These are phyloP conservation scores for Diophrys appendiculata DNA, from an alignment of 73 alveolate genomes.

Conservation along the genomic window DNA sequence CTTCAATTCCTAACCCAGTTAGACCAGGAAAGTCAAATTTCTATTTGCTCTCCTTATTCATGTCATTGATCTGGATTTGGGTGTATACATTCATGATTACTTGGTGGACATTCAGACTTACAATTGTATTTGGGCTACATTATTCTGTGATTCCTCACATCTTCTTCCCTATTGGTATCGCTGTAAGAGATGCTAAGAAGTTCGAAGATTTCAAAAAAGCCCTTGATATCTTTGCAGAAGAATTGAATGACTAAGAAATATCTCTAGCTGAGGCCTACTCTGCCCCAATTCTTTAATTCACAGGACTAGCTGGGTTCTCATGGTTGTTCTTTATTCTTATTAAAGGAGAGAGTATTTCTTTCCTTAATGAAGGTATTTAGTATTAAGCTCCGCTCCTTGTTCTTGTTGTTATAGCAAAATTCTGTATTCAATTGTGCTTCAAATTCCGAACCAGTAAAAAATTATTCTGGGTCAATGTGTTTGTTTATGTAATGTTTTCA, in stretches of 20 bases:
- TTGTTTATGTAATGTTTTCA: constrained; percentile 20
- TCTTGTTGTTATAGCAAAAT: constrained; percentile 25
- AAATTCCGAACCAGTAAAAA: constrained; percentile 29
- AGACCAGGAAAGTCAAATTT: constrained; percentile 20
- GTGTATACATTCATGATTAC: constrained; percentile 33
- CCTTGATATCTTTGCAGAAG: constrained; percentile 25
- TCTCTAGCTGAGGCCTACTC: constrained; percentile 45
- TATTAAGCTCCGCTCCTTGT: constrained; percentile 54
- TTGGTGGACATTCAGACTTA: constrained; percentile 44
- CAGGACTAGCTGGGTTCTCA: constrained; percentile 51
- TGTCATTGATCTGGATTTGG: constrained; percentile 39
- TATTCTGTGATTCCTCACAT: constrained; percentile 42
- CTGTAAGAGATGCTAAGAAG: constrained; percentile 48
- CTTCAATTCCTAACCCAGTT: constrained; percentile 41
- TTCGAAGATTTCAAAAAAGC: constrained; percentile 37
- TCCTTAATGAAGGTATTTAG: constrained; percentile 42
- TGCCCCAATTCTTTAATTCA: constrained; percentile 41
- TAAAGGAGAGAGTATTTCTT: constrained; percentile 19
- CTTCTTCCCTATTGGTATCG: constrained; percentile 48
- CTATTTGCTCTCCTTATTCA: constrained; percentile 37
- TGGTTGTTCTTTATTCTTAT: constrained; percentile 38
- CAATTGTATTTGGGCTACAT: constrained; percentile 21
- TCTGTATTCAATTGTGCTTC: constrained; percentile 6
- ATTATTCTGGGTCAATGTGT: constrained; percentile 23
- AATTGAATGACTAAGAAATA: constrained; percentile 34